A percentile compares a stretch with the other conserved stretches of the same genome.
Evolutionary conservation across 805 yeast genomes (phyloP).

Genomic region (Barnettozyma vustinii): DNA sequence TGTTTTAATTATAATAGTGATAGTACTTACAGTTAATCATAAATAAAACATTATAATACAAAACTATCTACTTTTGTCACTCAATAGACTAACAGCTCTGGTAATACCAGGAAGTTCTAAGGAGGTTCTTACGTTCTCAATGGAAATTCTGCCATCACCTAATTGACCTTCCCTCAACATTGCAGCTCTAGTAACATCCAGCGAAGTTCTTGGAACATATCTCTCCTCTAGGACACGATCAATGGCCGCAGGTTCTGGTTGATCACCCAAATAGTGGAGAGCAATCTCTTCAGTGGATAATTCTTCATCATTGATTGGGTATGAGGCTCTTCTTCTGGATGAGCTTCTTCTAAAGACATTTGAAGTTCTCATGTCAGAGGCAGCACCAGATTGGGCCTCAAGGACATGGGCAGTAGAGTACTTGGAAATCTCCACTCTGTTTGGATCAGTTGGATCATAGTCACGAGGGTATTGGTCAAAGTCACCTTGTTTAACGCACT

Average conservation of each 20-base stretch:
- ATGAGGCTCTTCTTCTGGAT: slow-evolving; percentile 21
- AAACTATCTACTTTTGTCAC: slow-evolving; percentile 14
- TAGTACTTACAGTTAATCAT: neutral
- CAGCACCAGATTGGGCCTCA: slow-evolving; percentile 20
- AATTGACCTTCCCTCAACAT: slow-evolving; percentile 33
- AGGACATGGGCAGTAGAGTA: slow-evolving; percentile 32
- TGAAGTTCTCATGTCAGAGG: slow-evolving; percentile 29
- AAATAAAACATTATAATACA: slow-evolving; percentile 1
- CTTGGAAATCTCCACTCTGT: slow-evolving; percentile 47
- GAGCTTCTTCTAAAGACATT: slow-evolving; percentile 32
- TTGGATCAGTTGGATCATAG: slow-evolving; percentile 80
- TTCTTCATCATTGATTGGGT: slow-evolving; percentile 24
- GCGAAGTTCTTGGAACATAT: slow-evolving; percentile 29
- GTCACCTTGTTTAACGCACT: slow-evolving; percentile 62
- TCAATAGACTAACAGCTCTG: slow-evolving; percentile 30
- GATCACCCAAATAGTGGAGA: slow-evolving; percentile 17
- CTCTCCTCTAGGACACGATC: slow-evolving; percentile 1
- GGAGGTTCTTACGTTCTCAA: slow-evolving; percentile 36
- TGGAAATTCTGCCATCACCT: slow-evolving; percentile 32
- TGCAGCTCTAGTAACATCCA: slow-evolving; percentile 32
- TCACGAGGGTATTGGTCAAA: slow-evolving; percentile 58
- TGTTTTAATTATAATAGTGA: neutral
- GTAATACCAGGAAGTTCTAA: slow-evolving; percentile 38
- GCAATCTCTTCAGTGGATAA: slow-evolving; percentile 36
- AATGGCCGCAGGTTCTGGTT: slow-evolving; percentile 1